Evolutionary conservation across 1,139 yeast species (phyloP).

Genomic region (Blastobotrys apis): DNA sequence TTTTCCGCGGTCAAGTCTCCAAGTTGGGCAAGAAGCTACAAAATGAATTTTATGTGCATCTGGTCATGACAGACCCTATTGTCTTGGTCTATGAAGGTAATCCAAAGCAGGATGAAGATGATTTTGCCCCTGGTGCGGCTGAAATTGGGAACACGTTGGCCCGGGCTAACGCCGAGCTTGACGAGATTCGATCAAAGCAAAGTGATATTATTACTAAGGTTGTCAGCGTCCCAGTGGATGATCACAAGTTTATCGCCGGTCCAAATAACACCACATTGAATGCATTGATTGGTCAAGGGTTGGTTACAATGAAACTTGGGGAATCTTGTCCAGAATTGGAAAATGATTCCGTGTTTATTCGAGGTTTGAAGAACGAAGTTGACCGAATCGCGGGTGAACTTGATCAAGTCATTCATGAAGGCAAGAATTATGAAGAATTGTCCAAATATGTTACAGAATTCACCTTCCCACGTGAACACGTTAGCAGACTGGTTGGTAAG

Average conservation of each 20-base stretch:
- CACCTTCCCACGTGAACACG: constrained; percentile 60
- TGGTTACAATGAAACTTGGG: constrained; percentile 29
- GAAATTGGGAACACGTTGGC: constrained; percentile 36
- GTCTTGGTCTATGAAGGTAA: constrained; percentile 41
- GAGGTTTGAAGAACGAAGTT: constrained; percentile 61
- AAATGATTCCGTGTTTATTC: constrained; percentile 48
- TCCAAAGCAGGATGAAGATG: constrained; percentile 40
- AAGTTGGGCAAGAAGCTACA: constrained; percentile 45
- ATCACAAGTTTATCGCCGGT: constrained; percentile 58
- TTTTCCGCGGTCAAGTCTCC: constrained; percentile 52
- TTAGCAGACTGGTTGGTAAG: constrained; percentile 85
- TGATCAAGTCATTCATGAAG: constrained; percentile 54
- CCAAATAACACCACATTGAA: constrained; percentile 46
- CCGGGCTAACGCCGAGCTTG: constrained; percentile 48
- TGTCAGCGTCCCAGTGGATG: constrained; percentile 48
- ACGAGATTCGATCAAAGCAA: constrained; percentile 57
- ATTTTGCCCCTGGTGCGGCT: constrained; percentile 45
- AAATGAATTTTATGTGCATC: constrained; percentile 47
- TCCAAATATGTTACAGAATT: constrained; percentile 53
- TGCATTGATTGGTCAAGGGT: constrained; percentile 39
- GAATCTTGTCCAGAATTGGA: constrained; percentile 22
- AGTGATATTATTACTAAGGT: constrained; percentile 49
- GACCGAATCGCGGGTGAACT: constrained; percentile 50
- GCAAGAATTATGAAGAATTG: constrained; percentile 56
- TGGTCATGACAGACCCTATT: constrained; percentile 48